Evolutionary conservation across 2,329 filamentous ascomycete genomes (phyloP).

Genomic region (Colletotrichum sp.): DNA sequence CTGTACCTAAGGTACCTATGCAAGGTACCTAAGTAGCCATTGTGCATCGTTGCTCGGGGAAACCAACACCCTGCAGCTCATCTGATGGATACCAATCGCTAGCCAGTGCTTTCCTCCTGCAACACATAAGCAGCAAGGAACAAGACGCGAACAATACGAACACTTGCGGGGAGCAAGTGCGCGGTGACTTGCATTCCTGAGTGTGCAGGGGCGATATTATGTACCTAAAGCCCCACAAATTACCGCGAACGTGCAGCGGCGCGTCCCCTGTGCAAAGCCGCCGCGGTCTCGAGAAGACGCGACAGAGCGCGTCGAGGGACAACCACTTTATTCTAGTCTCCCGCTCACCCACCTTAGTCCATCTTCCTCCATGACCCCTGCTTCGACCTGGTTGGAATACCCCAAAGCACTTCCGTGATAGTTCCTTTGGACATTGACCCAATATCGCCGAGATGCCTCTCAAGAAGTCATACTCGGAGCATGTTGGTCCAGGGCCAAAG

Average conservation of each 20-base stretch:
- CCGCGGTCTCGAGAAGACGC: not conserved
- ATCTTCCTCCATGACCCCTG: conserved; percentile 10
- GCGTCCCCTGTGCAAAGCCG: conserved; percentile 3
- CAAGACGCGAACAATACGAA: not conserved
- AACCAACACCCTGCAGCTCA: not conserved
- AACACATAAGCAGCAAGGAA: not conserved
- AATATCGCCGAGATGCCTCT: conserved; percentile 32
- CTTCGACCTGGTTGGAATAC: not conserved
- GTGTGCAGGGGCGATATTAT: not conserved
- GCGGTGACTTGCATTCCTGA: not conserved
- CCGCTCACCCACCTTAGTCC: not conserved
- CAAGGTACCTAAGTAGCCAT: not conserved
- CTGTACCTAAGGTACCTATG: not conserved
- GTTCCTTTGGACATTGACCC: conserved; percentile 30
- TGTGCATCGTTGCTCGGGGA: not conserved
- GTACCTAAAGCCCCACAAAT: not conserved
- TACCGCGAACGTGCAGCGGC: conserved; percentile 4
- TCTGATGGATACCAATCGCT: not conserved
- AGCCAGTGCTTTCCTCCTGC: not conserved
- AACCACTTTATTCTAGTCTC: conserved; percentile 10
- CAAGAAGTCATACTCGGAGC: conserved; percentile 45
- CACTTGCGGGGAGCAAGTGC: not conserved
- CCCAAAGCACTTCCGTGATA: conserved; percentile 25
- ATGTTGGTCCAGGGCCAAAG: conserved; percentile 30
- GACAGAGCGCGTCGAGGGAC: conserved; percentile 15